These are phyloP conservation scores for Fragilaria radians DNA, from an alignment of 108 stramenopile species.

Conservation along the genomic window DNA sequence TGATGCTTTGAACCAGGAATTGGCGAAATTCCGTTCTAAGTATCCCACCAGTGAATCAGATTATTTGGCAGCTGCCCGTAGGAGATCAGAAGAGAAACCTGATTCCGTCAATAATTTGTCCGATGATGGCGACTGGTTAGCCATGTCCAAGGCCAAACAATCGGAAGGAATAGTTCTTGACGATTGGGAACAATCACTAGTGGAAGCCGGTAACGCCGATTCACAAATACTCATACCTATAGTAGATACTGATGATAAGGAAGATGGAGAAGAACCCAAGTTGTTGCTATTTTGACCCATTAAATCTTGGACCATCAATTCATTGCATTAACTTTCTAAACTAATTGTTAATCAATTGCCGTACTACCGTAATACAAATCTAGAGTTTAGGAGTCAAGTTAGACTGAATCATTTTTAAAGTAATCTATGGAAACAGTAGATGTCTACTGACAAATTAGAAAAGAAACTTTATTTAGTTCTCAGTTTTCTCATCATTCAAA, in stretches of 20 bases:
- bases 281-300: conserved; percentile 30
- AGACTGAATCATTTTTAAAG: no score
- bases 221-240: conserved; percentile 32
- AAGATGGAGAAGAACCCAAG: conserved; percentile 23
- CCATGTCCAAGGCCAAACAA: conserved; percentile 24
- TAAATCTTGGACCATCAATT: no score
- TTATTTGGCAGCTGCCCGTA: conserved; percentile 36
- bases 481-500: no score
- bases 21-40: conserved; percentile 11
- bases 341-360: no score
- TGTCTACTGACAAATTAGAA: no score
- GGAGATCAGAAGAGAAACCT: conserved; percentile 18
- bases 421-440: no score
- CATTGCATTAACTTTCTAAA: no score
- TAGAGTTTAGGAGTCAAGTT: no score
- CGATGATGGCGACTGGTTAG: conserved; percentile 34
- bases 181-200: conserved; percentile 40
- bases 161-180: conserved; percentile 21
- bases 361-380: no score
- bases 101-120: conserved; percentile 19
- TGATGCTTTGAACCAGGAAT: conserved; percentile 8
- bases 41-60: conserved; percentile 34
- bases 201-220: conserved; percentile 39
- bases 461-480: no score
- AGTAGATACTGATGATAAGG: not conserved